Base-by-base conservation (phyloP, 1,284 basidiomycete genomes). In the Phylloboletellus chloephorus region DNA sequence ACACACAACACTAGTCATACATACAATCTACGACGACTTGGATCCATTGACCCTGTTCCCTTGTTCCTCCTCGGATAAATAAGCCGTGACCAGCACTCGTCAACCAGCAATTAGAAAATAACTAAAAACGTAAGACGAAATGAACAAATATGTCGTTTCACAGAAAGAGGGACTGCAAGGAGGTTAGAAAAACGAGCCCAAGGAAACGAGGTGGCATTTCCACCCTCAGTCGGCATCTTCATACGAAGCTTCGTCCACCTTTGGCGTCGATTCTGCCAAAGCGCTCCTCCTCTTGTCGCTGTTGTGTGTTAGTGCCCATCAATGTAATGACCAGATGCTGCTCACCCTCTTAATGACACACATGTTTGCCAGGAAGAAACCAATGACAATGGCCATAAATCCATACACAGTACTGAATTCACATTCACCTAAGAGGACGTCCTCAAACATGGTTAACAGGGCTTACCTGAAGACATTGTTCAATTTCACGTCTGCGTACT, bases 231-330 rank as follows among this genome's bases (percentile, higher is more conserved):
- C 21, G 11, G 31, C n/a, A 20, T 22, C 21, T 47, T 82, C 70
- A 92, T 48, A 91, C 88, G 57, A 92, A 92, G 47, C 86, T 85
- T 46, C 72, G 69, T 40, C 85, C 85, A 47, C 87, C 88, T 50
- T 92, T 93, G 47, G 76, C 76, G 54, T 92, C 88, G 51, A 92
- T 92, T 67, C 72, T 82, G 69, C 77, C 80, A 73, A 92, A 91
- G 26, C 89, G 79, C 50, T 86, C 82, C 43, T 76, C 72, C 63
- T 89, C 82, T 57, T 81, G 67, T 52, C 87, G 74, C 86, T 89
- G 67, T 35, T 44, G 35, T 42, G 17, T 22, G 43, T 47, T 41
- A 54, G 43, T 39, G 51, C 19, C 33, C 10, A 24, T 44, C 38
- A n/a, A 31, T 4, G 44, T 26, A 22, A 34, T 35, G 7, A 16